Conservation (phyloP, 2,329 filamentous ascomycete genomes). For the Sporothrix pallida region DNA sequence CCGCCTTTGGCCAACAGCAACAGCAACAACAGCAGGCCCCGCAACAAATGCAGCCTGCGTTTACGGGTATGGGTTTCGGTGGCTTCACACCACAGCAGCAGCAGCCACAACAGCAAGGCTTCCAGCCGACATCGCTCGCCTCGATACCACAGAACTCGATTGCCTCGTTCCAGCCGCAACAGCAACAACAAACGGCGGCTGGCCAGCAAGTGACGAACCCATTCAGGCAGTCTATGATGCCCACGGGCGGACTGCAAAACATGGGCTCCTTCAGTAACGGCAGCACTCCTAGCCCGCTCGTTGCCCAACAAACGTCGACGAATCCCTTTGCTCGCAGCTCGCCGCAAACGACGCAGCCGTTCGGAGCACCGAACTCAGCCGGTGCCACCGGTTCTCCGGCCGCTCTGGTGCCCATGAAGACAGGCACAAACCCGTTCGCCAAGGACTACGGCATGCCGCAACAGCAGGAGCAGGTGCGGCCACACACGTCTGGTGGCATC, state of each 20-base stretch:
- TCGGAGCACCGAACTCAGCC: constrained; percentile 47
- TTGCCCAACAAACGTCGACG: constrained; percentile 68
- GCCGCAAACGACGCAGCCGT: constrained; percentile 50
- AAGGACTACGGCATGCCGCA: constrained; percentile 49
- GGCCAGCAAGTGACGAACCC: constrained; percentile 79
- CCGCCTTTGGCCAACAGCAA: constrained; percentile 41
- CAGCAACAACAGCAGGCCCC: constrained; percentile 43
- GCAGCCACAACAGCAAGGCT: constrained; percentile 53
- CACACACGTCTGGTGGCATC: constrained; percentile 66
- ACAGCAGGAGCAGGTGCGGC: constrained; percentile 38
- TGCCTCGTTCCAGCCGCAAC: constrained; percentile 58
- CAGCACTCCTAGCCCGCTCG: constrained; percentile 25
- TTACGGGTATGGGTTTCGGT: constrained; percentile 79
- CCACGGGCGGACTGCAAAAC: constrained; percentile 56
- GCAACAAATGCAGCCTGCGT: constrained; percentile 55
- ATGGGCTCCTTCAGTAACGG: constrained; percentile 46
- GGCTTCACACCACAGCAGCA: constrained; percentile 71
- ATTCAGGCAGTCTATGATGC: constrained; percentile 89
- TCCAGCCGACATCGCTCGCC: constrained; percentile 59
- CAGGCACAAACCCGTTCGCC: constrained; percentile 66
- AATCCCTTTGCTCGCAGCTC: constrained; percentile 83
- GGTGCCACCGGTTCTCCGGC: constrained; percentile 43
- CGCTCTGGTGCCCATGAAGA: constrained; percentile 56
- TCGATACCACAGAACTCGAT: constrained; percentile 64
- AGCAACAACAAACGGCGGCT: constrained; percentile 44